Percentiles rank a stretch among this genome's conserved stretches.
Evolutionary conservation across 2,329 filamentous ascomycete species (phyloP).

Genomic region (Verticillium albo-atrum): DNA sequence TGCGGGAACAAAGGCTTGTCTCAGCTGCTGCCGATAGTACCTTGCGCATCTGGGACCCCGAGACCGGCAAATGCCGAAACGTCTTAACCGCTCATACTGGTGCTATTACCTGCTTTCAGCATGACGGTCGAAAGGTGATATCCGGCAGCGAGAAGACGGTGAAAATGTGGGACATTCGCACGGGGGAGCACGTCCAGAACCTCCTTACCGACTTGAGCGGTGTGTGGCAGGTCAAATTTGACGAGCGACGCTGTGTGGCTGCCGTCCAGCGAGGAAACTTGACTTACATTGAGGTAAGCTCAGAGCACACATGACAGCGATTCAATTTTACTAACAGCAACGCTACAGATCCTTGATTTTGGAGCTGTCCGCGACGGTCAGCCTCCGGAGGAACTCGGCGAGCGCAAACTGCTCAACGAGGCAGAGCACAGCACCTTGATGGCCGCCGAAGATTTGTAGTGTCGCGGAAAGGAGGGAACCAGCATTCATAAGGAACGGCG

Average conservation of each 20-base stretch:
- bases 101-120: conserved; percentile 97
- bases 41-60: conserved; percentile 93
- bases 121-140: conserved; percentile 94
- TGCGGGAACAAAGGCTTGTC: conserved; percentile 85
- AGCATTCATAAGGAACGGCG: neutral
- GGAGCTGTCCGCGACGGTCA: conserved; percentile 88
- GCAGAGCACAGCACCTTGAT: conserved; percentile 47
- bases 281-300: conserved; percentile 89
- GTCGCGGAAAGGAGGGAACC: neutral
- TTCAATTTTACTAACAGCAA: conserved; percentile 26
- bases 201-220: conserved; percentile 88
- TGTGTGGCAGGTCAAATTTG: conserved; percentile 99
- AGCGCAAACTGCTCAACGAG: conserved; percentile 65
- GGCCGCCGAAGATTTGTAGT: conserved; percentile 21
- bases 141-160: conserved; percentile 91
- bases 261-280: conserved; percentile 89
- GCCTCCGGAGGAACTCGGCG: conserved; percentile 70
- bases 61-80: conserved; percentile 84
- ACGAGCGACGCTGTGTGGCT: conserved; percentile 90
- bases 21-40: conserved; percentile 95
- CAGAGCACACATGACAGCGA: neutral
- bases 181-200: conserved; percentile 88
- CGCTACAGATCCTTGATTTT: conserved; percentile 84
- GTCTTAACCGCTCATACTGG: conserved; percentile 91
- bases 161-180: conserved; percentile 98